Percentiles rank a stretch among this genome's conserved stretches.
These are phyloP conservation scores for Cyclotella choctawhatcheeana DNA, from an alignment of 108 stramenopile species.

Conservation along the genomic window DNA sequence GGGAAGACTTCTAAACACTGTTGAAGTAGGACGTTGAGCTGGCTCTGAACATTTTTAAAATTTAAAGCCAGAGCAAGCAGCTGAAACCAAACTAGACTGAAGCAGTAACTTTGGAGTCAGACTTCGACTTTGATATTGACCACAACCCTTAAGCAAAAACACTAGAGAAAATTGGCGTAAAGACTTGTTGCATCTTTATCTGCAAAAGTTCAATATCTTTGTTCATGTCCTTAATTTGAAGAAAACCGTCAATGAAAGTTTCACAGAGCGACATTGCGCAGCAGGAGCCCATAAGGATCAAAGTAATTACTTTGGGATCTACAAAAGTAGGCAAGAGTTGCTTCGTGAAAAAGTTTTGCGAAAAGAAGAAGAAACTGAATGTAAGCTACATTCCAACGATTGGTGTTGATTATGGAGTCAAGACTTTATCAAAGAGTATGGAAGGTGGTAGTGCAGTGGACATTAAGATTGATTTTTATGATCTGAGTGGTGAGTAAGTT, in stretches of 20 bases:
- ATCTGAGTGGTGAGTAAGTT: constrained; percentile 35
- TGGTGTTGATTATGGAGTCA: constrained; percentile 87
- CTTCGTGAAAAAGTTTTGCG: constrained; percentile 84
- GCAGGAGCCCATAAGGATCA: constrained; percentile 54
- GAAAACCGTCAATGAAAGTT: background rate
- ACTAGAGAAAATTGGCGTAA: background rate
- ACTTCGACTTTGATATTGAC: no score
- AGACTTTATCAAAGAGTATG: constrained; percentile 52
- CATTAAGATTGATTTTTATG: constrained; percentile 47
- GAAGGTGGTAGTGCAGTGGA: constrained; percentile 52
- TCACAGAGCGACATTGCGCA: background rate
- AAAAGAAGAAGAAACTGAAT: constrained; percentile 66
- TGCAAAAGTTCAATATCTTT: no score
- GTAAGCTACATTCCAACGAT: constrained; percentile 76
- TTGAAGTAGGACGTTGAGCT: no score
- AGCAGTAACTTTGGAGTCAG: no score
- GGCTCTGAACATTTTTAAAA: no score
- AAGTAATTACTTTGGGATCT: constrained; percentile 69
- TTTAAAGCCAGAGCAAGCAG: no score
- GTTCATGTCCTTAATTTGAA: no score
- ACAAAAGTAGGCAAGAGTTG: constrained; percentile 73
- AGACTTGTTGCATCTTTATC: no score
- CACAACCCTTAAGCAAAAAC: no score
- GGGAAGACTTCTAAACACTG: no score
- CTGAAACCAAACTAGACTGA: no score